Evolutionary conservation across 441 rosid species (phyloP).

Genomic region (Theobroma grandiflorum): DNA sequence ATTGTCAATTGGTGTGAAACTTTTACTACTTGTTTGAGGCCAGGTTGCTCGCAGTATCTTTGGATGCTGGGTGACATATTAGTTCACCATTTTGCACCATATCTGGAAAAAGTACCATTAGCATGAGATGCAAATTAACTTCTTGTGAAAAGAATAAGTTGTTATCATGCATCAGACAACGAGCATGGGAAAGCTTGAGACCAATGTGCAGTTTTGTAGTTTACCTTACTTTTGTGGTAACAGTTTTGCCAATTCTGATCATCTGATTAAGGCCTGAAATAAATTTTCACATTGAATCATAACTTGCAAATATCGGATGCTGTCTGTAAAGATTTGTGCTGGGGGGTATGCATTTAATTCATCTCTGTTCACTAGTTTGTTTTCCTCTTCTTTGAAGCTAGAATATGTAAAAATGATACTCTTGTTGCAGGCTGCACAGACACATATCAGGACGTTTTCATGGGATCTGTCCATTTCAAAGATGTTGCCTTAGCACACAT

Average conservation of each 20-base stretch:
- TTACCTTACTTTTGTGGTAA: neutral
- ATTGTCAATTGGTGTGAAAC: neutral
- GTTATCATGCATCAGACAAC: neutral
- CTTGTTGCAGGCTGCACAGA: conserved; percentile 73
- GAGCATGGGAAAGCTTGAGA: neutral
- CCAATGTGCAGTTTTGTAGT: conserved; percentile 10
- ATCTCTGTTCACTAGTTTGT: neutral
- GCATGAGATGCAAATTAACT: neutral
- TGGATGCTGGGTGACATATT: neutral
- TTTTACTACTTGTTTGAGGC: neutral
- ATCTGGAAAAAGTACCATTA: neutral
- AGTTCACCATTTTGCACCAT: neutral
- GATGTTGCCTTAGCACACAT: conserved; percentile 93
- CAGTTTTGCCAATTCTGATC: neutral
- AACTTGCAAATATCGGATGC: neutral
- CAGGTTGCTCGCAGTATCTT: neutral
- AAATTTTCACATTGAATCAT: neutral
- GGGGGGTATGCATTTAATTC: neutral
- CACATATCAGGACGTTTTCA: conserved; percentile 69
- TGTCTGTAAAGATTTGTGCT: neutral
- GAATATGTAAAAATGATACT: neutral
- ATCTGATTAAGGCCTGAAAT: neutral
- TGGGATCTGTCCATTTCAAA: conserved; percentile 91
- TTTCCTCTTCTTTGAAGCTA: neutral
- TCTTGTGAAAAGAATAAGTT: neutral